Percentiles rank a stretch among this genome's conserved stretches.
Conservation (phyloP, 2,329 filamentous ascomycete genomes). For the Pestalotiopsis sp. region DNA sequence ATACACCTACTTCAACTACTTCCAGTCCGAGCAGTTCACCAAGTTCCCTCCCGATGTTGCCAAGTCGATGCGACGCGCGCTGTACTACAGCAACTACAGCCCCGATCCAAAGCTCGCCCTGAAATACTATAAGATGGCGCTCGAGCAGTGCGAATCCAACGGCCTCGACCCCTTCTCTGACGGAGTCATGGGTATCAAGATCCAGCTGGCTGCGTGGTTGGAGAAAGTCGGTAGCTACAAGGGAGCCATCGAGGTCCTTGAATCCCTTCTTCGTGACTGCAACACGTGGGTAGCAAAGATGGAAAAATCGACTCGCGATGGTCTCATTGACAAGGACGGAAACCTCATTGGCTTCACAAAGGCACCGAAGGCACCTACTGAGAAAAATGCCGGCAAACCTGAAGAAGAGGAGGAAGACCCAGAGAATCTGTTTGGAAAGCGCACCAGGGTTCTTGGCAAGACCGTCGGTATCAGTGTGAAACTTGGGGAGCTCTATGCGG, state of each 20-base stretch:
- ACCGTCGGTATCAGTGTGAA: slow-evolving; percentile 79
- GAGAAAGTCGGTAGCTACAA: slow-evolving; percentile 74
- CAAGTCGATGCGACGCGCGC: slow-evolving; percentile 76
- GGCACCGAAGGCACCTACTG: slow-evolving; percentile 6
- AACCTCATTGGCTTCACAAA: slow-evolving; percentile 26
- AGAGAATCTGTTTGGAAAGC: slow-evolving; percentile 58
- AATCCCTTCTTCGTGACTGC: slow-evolving; percentile 74
- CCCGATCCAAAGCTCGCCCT: slow-evolving; percentile 77
- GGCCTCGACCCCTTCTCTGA: slow-evolving; percentile 88
- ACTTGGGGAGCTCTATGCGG: slow-evolving; percentile 80
- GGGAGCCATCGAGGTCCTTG: slow-evolving; percentile 75
- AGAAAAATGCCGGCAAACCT: slow-evolving; percentile 18
- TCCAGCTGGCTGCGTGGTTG: slow-evolving; percentile 78
- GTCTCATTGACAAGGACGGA: slow-evolving; percentile 45
- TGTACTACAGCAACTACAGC: slow-evolving; percentile 83
- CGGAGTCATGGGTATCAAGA: slow-evolving; percentile 86
- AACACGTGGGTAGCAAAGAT: slow-evolving; percentile 60
- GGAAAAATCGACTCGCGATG: slow-evolving; percentile 52
- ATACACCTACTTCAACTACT: slow-evolving; percentile 55
- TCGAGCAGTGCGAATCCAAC: slow-evolving; percentile 71
- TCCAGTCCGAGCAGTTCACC: slow-evolving; percentile 58
- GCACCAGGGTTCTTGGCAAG: slow-evolving; percentile 72
- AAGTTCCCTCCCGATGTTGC: slow-evolving; percentile 71
- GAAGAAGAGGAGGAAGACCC: slow-evolving; percentile 27
- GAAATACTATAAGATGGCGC: slow-evolving; percentile 80